A percentile compares a stretch with the other conserved stretches of the same genome.
These are phyloP conservation scores for Serendipita indica DNA, from an alignment of 768 basidiomycete genomes.

Conservation along the genomic window DNA sequence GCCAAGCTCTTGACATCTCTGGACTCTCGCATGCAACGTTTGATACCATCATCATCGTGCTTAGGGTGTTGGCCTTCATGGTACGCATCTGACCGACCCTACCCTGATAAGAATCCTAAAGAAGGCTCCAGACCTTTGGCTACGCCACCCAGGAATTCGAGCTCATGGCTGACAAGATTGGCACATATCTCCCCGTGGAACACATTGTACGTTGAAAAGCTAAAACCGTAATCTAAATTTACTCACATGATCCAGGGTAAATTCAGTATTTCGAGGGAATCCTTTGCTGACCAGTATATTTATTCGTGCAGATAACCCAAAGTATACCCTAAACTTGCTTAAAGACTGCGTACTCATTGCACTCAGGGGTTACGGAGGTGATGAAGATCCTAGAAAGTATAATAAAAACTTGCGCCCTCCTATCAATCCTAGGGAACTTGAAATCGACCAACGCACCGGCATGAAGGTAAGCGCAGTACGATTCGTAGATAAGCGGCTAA, in stretches of 20 bases:
- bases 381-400: slow-evolving; percentile 53
- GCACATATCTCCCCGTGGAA: slow-evolving; percentile 60
- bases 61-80: slow-evolving; percentile 7
- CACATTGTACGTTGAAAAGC: background rate
- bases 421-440: slow-evolving; percentile 53
- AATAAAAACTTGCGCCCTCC: slow-evolving; percentile 64
- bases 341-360: background rate
- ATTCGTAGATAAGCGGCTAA: background rate
- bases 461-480: slow-evolving; percentile 43
- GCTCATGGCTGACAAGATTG: slow-evolving; percentile 56
- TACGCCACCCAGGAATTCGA: slow-evolving; percentile 54
- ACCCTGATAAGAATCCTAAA: background rate
- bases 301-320: slow-evolving; percentile 42
- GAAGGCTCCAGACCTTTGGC: slow-evolving; percentile 35
- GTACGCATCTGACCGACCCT: background rate
- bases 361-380: slow-evolving; percentile 48
- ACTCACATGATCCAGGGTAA: background rate
- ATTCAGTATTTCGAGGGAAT: background rate
- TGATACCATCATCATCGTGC: slow-evolving; percentile 33
- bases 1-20: slow-evolving; percentile 54
- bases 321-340: no score
- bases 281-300: background rate
- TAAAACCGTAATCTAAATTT: background rate
- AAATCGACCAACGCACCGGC: slow-evolving; percentile 59
- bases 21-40: slow-evolving; percentile 49